Evolutionary conservation across 2,329 filamentous ascomycete species (phyloP), one percentile per base, ranked within the genome.

Genomic region (Diplodia seriata): DNA sequence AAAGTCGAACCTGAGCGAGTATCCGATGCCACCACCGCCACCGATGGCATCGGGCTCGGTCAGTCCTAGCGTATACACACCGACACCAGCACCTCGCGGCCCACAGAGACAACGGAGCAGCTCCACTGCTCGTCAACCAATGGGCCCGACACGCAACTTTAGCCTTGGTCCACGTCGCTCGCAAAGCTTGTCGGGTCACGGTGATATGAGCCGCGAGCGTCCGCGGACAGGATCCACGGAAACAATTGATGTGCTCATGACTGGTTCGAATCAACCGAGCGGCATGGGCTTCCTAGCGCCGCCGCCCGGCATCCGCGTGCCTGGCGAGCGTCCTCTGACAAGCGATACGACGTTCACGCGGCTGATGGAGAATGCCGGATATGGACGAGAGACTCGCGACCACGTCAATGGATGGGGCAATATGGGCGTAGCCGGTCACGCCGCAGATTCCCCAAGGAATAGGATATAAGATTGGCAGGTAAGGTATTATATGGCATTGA

Each of bases 171-270:
- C 65, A n/a, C 65, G 50, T 50, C 53, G 53, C 54, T 55, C 54
- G 53, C 51, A 67, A 40, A 59, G 65, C 23, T 14, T 67, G 23
- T 23, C 31, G 64, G 20, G 23, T 5, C 53, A 36, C 29, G 62
- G 20, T 31, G 38, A 33, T 5, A 18, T 65, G n/a, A 47, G 31
- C 70, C 68, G 31, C 70, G 71, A 18, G 18, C 74, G 56, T 11
- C 67, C 70, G 11, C 71, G 79, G 29, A 76, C 70, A 36, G 76
- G 72, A 15, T 81, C 79, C 67, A 77, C 77, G 40, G 81, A 83
- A 64, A 83, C 81, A 0, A 82, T 83, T 47, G 77, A 81, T 64
- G 78, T 82, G 26, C 69, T 80, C n/a, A 79, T 80, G 78, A 77
- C 76, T 5, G 73, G 76, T n/a, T 75, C 74, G 4, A 47, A 56